Base-by-base conservation (phyloP, 148 eudicot genomes). In the Pharnaceum exiguum region DNA sequence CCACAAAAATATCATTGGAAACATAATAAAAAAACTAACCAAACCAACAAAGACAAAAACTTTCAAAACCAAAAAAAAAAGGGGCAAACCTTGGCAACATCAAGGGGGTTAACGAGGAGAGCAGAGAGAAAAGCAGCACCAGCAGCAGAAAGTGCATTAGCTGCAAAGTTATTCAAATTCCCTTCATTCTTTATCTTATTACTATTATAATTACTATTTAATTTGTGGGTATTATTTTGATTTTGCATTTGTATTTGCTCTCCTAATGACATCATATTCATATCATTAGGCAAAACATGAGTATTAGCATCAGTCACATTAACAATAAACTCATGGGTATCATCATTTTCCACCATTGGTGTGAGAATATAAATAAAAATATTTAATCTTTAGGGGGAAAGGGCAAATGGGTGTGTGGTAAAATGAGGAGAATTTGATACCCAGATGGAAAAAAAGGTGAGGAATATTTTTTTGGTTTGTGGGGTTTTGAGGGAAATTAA, bases 111-210 rank as follows among this genome's bases (percentile, higher is more conserved):
- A 43, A 93, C 95, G 60, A 93, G 57, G 36, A 93, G 64, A 12
- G 96, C 99, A 13, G 99, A 93, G 11, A 93, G 77, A 17, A 93
- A 63, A 2, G 99, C 95, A 11, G 99, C 89, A 18, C 95, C 99
- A 15, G 99, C 95, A 3, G 99, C 99, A 0, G 96, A 85, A n/a
- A 89, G 71, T 1, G 89, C 87, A 62, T 85, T 77, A 29, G 83
- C 88, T 0, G 70, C 60, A 18, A 93, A 44, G 57, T 47, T 47
- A 46, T 68, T 80, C 29, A 73, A 59, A 23, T 75, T 67, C 11
- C 50, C 72, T 58, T 69, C 81, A 7, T 71, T 59, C 36, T 67
- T n/a, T n/a, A n/a, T n/a, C n/a, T n/a, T n/a, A n/a, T n/a, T n/a
- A n/a, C n/a, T n/a, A n/a, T n/a, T n/a, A n/a, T n/a, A n/a, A n/a